Evolutionary conservation across 352 stramenopile species (phyloP), one percentile per base, ranked within the genome.

Genomic region (Phytophthora citricola): DNA sequence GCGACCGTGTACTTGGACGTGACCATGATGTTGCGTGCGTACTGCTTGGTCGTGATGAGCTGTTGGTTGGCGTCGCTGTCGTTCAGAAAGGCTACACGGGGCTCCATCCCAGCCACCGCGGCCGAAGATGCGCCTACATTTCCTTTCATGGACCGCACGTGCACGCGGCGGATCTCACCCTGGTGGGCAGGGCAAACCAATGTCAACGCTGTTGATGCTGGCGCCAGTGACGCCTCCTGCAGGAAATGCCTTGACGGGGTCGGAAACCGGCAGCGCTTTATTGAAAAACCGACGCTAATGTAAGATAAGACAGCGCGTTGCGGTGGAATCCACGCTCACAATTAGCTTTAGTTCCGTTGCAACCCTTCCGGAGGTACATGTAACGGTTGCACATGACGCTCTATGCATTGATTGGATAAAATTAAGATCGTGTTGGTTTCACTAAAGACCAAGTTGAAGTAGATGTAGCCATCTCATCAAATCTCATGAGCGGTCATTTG

Each of bases 1-100:
- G 76, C 26, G 10, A 92, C 24, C 9, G 94, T 98, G 78, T 99
- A 99, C 76, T 97, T 98, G 66, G 83, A 91, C 2, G 91, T 97
- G 38, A 84, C 75, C 51, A 97, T 91, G 49, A 87, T 76, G 59
- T 98, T 98, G 57, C 80, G 81, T 0, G 78, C 76, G 50, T 92
- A 92, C 39, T 77, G 62, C 38, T 78, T 75, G 29, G 62, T 52
- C 10, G 47, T 34, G 39, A 82, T 83, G 7, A 91, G 78, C 49
- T 87, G 69, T 47, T 84, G 73, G 62, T 89, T 91, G 61, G 85
- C 76, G 5, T 53, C 57, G 0, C 58, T 47, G 15, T 89, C 71
- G 48, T 91, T 92, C 32, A 92, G 49, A 50, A 79, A 80, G n/a
- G 71, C 70, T 1, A 87, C 46, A 24, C 84, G 81, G 26, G 80